Conservation (phyloP, 306 rosid genomes). For the Leucaena leucocephala region DNA sequence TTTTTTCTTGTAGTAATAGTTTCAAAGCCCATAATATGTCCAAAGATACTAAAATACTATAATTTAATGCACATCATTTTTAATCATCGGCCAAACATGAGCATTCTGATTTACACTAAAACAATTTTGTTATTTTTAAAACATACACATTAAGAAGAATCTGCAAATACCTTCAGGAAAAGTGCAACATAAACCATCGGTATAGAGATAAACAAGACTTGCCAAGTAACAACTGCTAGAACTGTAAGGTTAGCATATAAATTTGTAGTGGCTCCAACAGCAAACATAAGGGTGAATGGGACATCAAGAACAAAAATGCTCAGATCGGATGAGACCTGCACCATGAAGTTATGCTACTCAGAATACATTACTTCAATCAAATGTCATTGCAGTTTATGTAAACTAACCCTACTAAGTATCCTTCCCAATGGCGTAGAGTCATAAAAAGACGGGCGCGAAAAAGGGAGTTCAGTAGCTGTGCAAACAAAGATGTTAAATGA, state of each 20-base stretch:
- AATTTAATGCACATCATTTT: too few relatives aligned
- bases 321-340: constrained; percentile 79
- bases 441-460: constrained; percentile 87
- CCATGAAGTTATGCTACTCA: constrained; percentile 20
- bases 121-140: too few relatives aligned
- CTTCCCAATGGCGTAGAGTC: constrained; percentile 96
- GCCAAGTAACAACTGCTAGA: constrained; percentile 81
- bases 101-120: too few relatives aligned
- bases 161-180: constrained; percentile 65
- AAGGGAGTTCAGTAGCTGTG: constrained; percentile 70
- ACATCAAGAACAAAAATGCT: constrained; percentile 83
- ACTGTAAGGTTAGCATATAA: constrained; percentile 68
- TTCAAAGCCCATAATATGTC: too few relatives aligned
- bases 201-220: constrained; percentile 39
- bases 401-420: constrained; percentile 84
- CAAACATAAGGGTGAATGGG: constrained; percentile 53
- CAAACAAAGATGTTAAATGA: constrained; percentile 78
- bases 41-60: too few relatives aligned
- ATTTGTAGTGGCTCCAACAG: constrained; percentile 66
- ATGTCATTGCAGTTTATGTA: constrained; percentile 18
- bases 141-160: neutral
- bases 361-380: neutral
- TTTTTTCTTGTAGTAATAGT: too few relatives aligned
- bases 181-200: constrained; percentile 71
- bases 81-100: too few relatives aligned